Evolutionary conservation across 352 stramenopile genomes (phyloP).

Genomic region (Lagenidium sp.): DNA sequence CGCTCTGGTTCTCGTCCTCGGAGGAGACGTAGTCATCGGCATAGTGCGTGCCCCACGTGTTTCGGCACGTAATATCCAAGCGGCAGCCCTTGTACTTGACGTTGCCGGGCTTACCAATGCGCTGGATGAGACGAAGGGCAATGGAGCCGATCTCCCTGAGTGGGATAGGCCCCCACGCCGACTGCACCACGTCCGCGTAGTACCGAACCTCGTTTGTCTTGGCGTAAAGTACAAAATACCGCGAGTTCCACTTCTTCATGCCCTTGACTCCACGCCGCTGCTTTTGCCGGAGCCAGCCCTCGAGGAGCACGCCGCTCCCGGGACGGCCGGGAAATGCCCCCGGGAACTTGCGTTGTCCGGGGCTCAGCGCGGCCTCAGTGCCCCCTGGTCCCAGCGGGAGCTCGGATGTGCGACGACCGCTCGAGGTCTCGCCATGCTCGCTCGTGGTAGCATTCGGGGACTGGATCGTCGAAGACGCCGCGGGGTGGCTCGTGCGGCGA

Average conservation of each 20-base stretch:
- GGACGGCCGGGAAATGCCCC: conserved; percentile 34
- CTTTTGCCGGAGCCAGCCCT: conserved; percentile 79
- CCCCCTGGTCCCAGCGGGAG: conserved; percentile 4
- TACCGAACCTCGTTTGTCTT: conserved; percentile 71
- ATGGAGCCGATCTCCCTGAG: conserved; percentile 74
- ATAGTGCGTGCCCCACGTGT: conserved; percentile 68
- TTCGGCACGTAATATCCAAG: conserved; percentile 80
- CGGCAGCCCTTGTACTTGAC: conserved; percentile 78
- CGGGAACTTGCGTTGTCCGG: conserved; percentile 39
- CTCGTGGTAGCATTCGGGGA: conserved; percentile 2
- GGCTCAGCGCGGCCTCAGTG: conserved; percentile 17
- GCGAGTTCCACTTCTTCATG: conserved; percentile 80
- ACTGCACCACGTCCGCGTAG: conserved; percentile 71
- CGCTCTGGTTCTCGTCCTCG: conserved; percentile 50
- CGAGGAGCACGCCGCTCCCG: conserved; percentile 62
- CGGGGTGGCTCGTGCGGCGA: conserved; percentile 8
- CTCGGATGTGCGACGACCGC: conserved; percentile 16
- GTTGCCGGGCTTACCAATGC: conserved; percentile 67
- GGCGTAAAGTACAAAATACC: conserved; percentile 75
- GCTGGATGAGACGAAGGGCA: conserved; percentile 71
- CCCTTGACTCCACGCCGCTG: conserved; percentile 69
- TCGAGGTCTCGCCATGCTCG: too few relatives aligned
- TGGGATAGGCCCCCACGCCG: conserved; percentile 65
- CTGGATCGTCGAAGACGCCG: too few relatives aligned
- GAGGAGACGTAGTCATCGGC: conserved; percentile 74